These are phyloP conservation scores for Fusarium multiceps DNA, from an alignment of 2,329 filamentous ascomycete species.

Conservation along the genomic window DNA sequence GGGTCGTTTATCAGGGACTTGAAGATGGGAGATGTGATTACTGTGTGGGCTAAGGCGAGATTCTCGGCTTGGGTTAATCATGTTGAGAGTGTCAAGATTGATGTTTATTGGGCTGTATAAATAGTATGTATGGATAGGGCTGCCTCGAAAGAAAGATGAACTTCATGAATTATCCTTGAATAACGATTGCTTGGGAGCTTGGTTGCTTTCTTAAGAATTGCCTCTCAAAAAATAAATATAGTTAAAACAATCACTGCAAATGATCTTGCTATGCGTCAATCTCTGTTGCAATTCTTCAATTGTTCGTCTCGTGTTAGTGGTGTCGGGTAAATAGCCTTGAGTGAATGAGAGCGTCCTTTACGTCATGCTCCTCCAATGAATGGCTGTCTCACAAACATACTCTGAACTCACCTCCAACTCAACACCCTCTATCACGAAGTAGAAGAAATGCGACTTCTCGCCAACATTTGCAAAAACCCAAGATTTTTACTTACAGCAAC, in stretches of 20 bases:
- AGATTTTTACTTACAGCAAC: conserved; percentile 3
- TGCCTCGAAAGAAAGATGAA: background rate
- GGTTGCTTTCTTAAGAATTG: background rate
- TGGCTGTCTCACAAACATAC: background rate
- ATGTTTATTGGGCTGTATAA: conserved; percentile 71
- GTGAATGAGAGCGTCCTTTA: conserved; percentile 2
- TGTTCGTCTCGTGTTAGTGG: background rate
- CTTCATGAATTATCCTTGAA: background rate
- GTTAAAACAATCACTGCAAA: fast-evolving
- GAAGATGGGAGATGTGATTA: conserved; percentile 70
- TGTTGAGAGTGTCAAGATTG: conserved; percentile 62
- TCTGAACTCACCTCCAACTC: background rate
- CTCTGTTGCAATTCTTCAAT: background rate
- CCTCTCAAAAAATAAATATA: fast-evolving
- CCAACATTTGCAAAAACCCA: conserved; percentile 7
- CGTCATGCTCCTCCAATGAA: conserved; percentile 12
- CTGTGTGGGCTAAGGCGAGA: conserved; percentile 69
- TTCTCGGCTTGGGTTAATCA: conserved; percentile 66
- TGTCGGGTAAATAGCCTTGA: background rate
- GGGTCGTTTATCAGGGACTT: conserved; percentile 68
- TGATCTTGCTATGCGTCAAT: background rate
- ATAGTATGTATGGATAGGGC: background rate
- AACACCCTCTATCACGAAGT: too few species aligned
- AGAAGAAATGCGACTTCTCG: conserved; percentile 28
- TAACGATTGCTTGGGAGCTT: background rate